A percentile compares a stretch with the other conserved stretches of the same genome.
Conservation (phyloP, 2,329 filamentous ascomycete species). For the Monilinia aucupariae region DNA sequence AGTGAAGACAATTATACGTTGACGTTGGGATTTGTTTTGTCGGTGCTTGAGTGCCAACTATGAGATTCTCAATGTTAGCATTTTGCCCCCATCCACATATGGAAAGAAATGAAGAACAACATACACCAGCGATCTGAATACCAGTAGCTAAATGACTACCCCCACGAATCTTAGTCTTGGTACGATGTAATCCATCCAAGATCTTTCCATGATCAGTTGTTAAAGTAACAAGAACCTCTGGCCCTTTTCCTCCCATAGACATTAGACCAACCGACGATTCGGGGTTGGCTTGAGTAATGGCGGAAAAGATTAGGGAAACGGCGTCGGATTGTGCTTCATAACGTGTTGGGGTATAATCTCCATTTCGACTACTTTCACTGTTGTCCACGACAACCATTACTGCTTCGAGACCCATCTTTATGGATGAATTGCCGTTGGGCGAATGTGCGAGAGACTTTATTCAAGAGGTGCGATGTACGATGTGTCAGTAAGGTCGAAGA, state of each 20-base stretch:
- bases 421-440: constrained; percentile 10
- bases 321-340: constrained; percentile 96
- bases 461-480: neutral
- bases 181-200: constrained; percentile 83
- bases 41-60: constrained; percentile 95
- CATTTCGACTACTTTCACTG: constrained; percentile 96
- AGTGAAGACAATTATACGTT: constrained; percentile 94
- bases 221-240: constrained; percentile 92
- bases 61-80: constrained; percentile 23
- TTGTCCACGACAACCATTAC: constrained; percentile 99
- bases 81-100: neutral
- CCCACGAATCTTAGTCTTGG: constrained; percentile 84
- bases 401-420: constrained; percentile 94
- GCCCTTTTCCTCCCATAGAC: constrained; percentile 98
- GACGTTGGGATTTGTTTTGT: constrained; percentile 93
- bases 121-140: constrained; percentile 89
- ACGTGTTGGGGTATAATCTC: constrained; percentile 83
- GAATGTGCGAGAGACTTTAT: constrained; percentile 1
- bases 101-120: constrained; percentile 35
- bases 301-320: constrained; percentile 90
- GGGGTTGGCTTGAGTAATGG: constrained; percentile 90
- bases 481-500: neutral
- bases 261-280: constrained; percentile 96
- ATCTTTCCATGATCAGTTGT: constrained; percentile 96
- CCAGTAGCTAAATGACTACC: constrained; percentile 83